phyloP scores from a whole-genome alignment of 139 green algal genomes.

The Haematococcus sp. region DNA sequence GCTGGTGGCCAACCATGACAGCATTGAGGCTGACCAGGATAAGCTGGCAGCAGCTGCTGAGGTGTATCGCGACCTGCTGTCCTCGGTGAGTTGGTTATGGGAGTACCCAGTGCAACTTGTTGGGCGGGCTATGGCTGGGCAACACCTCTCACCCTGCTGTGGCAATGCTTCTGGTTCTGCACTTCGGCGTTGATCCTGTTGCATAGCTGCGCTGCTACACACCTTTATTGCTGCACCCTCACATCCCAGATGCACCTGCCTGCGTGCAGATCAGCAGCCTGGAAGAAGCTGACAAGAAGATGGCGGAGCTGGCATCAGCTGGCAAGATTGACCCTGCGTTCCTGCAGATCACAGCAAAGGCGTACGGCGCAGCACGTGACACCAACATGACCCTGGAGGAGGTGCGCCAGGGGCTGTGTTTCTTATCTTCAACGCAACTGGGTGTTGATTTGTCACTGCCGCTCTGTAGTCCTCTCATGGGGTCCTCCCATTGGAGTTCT shows the following conservation, averaged over 20 bases:
- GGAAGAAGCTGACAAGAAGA: constrained; percentile 47
- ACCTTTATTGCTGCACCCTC: background rate
- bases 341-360: constrained; percentile 46
- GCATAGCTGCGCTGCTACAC: too few relatives aligned
- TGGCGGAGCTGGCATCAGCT: constrained; percentile 43
- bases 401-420: background rate
- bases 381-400: constrained; percentile 59
- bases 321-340: constrained; percentile 65
- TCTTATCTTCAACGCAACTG: too few relatives aligned
- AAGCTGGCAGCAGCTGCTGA: constrained; percentile 50
- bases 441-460: too few relatives aligned
- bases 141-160: too few relatives aligned
- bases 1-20: constrained; percentile 49
- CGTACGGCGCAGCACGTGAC: constrained; percentile 56
- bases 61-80: constrained; percentile 47
- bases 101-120: too few relatives aligned
- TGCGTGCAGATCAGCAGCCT: constrained; percentile 41
- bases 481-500: too few relatives aligned
- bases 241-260: too few relatives aligned
- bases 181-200: too few relatives aligned
- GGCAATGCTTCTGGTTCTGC: background rate
- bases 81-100: constrained; percentile 23
- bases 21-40: constrained; percentile 40
- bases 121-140: too few relatives aligned
- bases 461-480: too few relatives aligned